phyloP scores from a whole-genome alignment of 2,329 filamentous ascomycete species.

The Alternaria sp. region DNA sequence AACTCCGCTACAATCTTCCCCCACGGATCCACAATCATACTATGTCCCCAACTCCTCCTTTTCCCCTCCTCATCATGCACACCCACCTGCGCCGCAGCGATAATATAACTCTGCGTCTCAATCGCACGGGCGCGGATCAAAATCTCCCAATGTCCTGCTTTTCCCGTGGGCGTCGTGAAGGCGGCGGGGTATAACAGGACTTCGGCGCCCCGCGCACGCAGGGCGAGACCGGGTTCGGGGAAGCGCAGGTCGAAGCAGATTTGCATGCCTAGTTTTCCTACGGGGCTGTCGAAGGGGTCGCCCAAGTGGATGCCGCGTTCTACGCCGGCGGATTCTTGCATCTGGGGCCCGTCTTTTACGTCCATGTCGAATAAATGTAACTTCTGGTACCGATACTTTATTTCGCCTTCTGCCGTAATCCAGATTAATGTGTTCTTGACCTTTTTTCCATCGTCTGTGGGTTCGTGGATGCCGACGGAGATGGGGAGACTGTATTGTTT shows the following conservation, averaged over 20 bases:
- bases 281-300: conserved; percentile 69
- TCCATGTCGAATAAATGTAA: conserved; percentile 85
- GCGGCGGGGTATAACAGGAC: conserved; percentile 87
- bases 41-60: conserved; percentile 82
- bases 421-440: conserved; percentile 71
- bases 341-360: conserved; percentile 61
- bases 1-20: conserved; percentile 74
- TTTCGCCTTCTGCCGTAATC: conserved; percentile 67
- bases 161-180: conserved; percentile 85
- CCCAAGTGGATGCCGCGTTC: conserved; percentile 63
- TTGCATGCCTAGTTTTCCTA: conserved; percentile 77
- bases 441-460: conserved; percentile 53
- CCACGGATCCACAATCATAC: conserved; percentile 87
- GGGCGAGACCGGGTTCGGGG: conserved; percentile 72
- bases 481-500: conserved; percentile 69
- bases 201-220: conserved; percentile 72
- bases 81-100: conserved; percentile 82
- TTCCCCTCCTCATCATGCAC: conserved; percentile 69
- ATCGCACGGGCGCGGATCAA: conserved; percentile 82
- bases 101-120: conserved; percentile 85
- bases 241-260: conserved; percentile 95
- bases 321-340: conserved; percentile 71
- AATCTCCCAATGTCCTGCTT: conserved; percentile 79
- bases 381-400: conserved; percentile 78
- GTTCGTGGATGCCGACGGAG: conserved; percentile 81